These are phyloP conservation scores for Chimonanthus salicifolius DNA, from an alignment of 164 flowering plant species.

Conservation along the genomic window DNA sequence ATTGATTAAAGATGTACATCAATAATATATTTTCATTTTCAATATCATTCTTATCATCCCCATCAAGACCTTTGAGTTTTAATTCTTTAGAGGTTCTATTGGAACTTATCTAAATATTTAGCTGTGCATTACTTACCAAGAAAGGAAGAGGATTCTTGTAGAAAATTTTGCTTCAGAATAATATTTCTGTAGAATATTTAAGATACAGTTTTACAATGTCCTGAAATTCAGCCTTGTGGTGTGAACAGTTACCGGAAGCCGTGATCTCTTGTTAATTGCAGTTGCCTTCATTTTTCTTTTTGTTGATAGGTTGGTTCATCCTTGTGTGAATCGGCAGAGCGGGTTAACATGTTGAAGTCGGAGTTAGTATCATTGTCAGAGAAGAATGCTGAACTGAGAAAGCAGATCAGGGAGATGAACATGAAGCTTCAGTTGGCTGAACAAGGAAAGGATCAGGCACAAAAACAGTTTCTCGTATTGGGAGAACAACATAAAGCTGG, in stretches of 20 bases:
- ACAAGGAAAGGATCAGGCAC: constrained; percentile 50
- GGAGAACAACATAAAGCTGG: constrained; percentile 69
- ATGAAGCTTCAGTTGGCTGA: constrained; percentile 61
- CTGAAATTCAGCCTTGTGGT: neutral
- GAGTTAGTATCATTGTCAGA: constrained; percentile 41
- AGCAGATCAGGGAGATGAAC: constrained; percentile 14
- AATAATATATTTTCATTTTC: neutral
- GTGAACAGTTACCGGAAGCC: neutral
- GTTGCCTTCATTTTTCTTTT: neutral
- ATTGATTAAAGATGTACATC: neutral
- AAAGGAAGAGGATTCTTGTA: neutral
- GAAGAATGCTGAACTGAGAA: constrained; percentile 40
- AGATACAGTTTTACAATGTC: neutral
- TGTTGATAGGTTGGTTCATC: constrained; percentile 37
- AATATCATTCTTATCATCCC: neutral
- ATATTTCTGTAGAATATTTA: neutral
- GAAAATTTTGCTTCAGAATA: neutral
- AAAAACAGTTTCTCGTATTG: constrained; percentile 43
- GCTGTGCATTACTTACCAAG: neutral
- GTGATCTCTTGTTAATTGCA: neutral
- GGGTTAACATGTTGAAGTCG: constrained; percentile 41
- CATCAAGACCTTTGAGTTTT: neutral
- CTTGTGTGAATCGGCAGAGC: constrained; percentile 59
- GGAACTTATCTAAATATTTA: too few relatives aligned
- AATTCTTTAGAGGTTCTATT: neutral